A percentile compares a stretch with the other conserved stretches of the same genome.
Evolutionary conservation across 495 filamentous ascomycete genomes (phyloP).

Genomic region (Ramalina intermedia): DNA sequence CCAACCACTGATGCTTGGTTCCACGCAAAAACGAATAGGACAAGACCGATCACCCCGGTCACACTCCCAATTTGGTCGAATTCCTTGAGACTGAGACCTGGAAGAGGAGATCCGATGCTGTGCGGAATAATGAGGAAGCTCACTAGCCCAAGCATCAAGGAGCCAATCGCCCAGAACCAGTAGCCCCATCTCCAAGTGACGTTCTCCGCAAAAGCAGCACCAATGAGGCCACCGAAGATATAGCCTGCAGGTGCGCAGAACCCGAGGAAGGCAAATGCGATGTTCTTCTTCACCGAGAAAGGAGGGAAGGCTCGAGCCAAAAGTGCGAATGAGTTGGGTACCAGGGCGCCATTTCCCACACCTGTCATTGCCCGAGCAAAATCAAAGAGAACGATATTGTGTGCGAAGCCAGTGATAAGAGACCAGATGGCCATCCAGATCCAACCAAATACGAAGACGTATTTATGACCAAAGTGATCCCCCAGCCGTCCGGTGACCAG

Average conservation of each 20-base stretch:
- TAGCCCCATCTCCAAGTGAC: constrained; percentile 52
- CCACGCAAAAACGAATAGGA: constrained; percentile 46
- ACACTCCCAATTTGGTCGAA: constrained; percentile 37
- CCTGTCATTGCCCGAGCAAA: constrained; percentile 35
- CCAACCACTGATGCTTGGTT: constrained; percentile 46
- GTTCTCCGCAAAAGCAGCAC: constrained; percentile 32
- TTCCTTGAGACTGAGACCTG: constrained; percentile 13
- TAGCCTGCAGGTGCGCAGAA: constrained; percentile 42
- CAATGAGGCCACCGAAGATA: constrained; percentile 35
- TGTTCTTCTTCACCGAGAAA: constrained; percentile 34
- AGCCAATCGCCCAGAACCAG: constrained; percentile 8
- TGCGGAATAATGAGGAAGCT: constrained; percentile 33
- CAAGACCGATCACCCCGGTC: constrained; percentile 38
- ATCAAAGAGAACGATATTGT: constrained; percentile 28
- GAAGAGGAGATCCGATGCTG: constrained; percentile 18
- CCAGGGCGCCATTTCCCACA: constrained; percentile 34
- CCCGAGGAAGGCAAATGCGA: constrained; percentile 48
- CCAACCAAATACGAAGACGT: constrained; percentile 44
- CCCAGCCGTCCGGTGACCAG: constrained; percentile 49
- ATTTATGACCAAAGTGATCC: constrained; percentile 49
- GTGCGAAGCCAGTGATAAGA: constrained; percentile 35
- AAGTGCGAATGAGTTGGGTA: constrained; percentile 36
- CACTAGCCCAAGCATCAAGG: constrained; percentile 1
- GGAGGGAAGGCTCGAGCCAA: constrained; percentile 29
- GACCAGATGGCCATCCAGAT: constrained; percentile 51